Evolutionary conservation across 306 rosid genomes (phyloP).

Genomic region (Astragalus membranaceus): DNA sequence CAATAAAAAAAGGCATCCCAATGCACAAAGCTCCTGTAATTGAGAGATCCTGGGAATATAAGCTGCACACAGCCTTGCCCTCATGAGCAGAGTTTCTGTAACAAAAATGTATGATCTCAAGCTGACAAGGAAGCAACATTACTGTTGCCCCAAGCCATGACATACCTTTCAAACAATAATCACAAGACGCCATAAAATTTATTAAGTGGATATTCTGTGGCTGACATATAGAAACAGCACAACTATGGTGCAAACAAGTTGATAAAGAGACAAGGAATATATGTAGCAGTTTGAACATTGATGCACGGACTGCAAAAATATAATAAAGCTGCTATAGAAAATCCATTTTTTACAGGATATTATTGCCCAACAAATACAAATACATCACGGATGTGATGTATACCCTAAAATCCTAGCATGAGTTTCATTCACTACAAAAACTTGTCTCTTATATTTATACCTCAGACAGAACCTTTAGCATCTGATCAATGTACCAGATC

Average conservation of each 20-base stretch:
- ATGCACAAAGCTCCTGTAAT: neutral
- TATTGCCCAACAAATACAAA: neutral
- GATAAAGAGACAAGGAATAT: slow-evolving; percentile 1
- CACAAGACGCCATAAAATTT: neutral
- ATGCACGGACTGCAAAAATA: neutral
- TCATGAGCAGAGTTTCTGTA: neutral
- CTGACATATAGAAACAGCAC: neutral
- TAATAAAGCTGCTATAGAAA: neutral
- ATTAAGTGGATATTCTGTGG: slow-evolving; percentile 7
- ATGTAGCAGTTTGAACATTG: neutral
- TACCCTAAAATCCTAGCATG: slow-evolving; percentile 1
- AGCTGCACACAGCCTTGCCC: neutral
- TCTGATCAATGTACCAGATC: slow-evolving; percentile 97
- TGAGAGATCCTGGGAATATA: neutral
- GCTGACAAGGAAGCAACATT: slow-evolving; percentile 1
- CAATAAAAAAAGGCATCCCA: neutral
- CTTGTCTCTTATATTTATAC: slow-evolving; percentile 48
- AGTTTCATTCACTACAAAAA: slow-evolving; percentile 7
- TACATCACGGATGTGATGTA: neutral
- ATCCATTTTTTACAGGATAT: neutral
- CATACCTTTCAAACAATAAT: slow-evolving; percentile 3
- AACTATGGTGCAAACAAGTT: slow-evolving; percentile 6
- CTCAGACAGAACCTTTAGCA: slow-evolving; percentile 98
- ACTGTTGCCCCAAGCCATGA: neutral
- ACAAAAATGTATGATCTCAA: neutral